These are phyloP conservation scores for Meira miltonrushii DNA, from an alignment of 1,284 basidiomycete genomes.

Conservation along the genomic window DNA sequence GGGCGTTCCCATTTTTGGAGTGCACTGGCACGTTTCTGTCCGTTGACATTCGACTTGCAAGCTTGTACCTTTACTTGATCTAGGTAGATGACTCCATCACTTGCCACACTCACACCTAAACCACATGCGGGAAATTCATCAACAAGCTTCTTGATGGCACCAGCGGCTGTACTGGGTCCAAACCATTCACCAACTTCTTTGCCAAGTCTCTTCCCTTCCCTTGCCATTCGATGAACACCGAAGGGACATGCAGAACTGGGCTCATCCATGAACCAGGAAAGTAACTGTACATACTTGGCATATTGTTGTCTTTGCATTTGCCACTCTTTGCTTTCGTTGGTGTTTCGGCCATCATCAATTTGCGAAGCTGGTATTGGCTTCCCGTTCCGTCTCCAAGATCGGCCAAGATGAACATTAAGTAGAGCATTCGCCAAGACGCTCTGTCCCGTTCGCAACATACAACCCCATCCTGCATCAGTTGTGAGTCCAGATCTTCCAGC, in stretches of 20 bases:
- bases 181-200: slow-evolving; percentile 98
- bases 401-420: slow-evolving; percentile 72
- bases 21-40: not conserved
- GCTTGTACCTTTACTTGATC: slow-evolving; percentile 63
- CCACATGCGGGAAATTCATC: slow-evolving; percentile 74
- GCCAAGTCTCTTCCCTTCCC: slow-evolving; percentile 87
- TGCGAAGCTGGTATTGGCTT: not conserved
- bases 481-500: slow-evolving; percentile 63
- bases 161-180: slow-evolving; percentile 91
- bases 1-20: slow-evolving; percentile 67
- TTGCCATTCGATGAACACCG: slow-evolving; percentile 90
- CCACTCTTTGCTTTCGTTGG: slow-evolving; percentile 5
- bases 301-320: slow-evolving; percentile 20
- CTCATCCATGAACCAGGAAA: slow-evolving; percentile 92
- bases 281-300: slow-evolving; percentile 70
- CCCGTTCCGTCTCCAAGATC: slow-evolving; percentile 28
- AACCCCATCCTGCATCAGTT: slow-evolving; percentile 95
- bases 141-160: slow-evolving; percentile 74
- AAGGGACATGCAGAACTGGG: slow-evolving; percentile 84
- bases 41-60: not conserved
- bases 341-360: slow-evolving; percentile 28
- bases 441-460: slow-evolving; percentile 93
- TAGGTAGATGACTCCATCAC: slow-evolving; percentile 77
- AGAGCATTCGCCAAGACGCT: slow-evolving; percentile 84
- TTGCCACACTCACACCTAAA: slow-evolving; percentile 74